Base-by-base conservation (phyloP, 106 monocot species). In the Posidonia australis region DNA sequence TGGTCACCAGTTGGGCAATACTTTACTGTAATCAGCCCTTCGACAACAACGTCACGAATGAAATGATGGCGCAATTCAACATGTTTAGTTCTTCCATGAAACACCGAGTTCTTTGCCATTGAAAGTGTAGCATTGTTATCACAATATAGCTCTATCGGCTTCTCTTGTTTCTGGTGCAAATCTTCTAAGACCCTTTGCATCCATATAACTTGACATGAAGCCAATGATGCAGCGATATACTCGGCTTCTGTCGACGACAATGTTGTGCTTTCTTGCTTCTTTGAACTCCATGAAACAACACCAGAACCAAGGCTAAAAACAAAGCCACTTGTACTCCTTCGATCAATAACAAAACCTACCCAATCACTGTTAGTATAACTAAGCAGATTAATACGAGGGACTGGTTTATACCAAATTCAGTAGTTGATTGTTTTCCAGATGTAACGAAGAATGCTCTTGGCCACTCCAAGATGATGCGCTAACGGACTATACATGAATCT, bases 361-460 rank as follows among this genome's bases (percentile, higher is more conserved):
- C n/a, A n/a, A n/a, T n/a, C n/a, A n/a, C n/a, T n/a, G n/a, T n/a
- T n/a, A n/a, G 49, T 29, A 30, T 13, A 66, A 2, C 51, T 26
- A 10, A 22, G 6, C 13, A 46, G 24, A 19, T 5, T 24, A 26
- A 64, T 20, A 52, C 14, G 21, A 51, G 16, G 14, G 13, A 29
- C 17, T 10, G 5, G 5, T n/a, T n/a, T n/a, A n/a, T n/a, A n/a
- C n/a, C n/a, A n/a, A n/a, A n/a, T n/a, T n/a, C n/a, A n/a, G n/a
- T n/a, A 66, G 28, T 51, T 27, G 1, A n/a, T n/a, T n/a, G n/a
- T n/a, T n/a, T n/a, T 49, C 13, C 27, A 6, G 14, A 66, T 0
- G 51, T 66, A 66, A 19, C 30, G 4, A 5, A 66, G 17, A 17
- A 66, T 66, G 17, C 26, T 12, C n/a, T n/a, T n/a, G n/a, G n/a